Conservation (phyloP, 2,329 filamentous ascomycete genomes). For the Microsporum canis region DNA sequence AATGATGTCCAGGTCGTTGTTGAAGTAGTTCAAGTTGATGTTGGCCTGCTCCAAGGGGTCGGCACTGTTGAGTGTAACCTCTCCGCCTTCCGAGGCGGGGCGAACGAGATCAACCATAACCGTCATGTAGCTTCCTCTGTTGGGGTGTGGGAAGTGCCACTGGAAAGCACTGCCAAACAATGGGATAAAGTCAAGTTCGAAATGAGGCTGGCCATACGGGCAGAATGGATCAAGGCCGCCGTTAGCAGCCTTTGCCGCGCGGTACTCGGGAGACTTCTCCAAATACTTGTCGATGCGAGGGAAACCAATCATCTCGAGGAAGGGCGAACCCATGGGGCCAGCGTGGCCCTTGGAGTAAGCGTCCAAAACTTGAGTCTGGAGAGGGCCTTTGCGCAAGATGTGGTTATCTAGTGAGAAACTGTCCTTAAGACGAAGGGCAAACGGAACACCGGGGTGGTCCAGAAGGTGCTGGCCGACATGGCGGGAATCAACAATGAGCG, state of each 20-base stretch:
- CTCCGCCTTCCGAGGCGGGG: slow-evolving; percentile 36
- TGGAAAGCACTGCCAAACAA: slow-evolving; percentile 46
- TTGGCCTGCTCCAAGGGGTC: slow-evolving; percentile 30
- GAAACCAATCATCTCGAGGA: slow-evolving; percentile 45
- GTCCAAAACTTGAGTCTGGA: slow-evolving; percentile 24
- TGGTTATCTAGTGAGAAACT: slow-evolving; percentile 30
- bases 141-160: slow-evolving; percentile 37
- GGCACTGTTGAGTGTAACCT: slow-evolving; percentile 32
- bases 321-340: slow-evolving; percentile 33
- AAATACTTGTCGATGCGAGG: slow-evolving; percentile 47
- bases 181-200: slow-evolving; percentile 51
- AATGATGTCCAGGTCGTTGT: slow-evolving; percentile 26
- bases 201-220: slow-evolving; percentile 48
- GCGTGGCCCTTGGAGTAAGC: slow-evolving; percentile 31
- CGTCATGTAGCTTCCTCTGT: slow-evolving; percentile 42
- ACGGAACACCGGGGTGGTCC: slow-evolving; percentile 32
- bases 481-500: slow-evolving; percentile 23
- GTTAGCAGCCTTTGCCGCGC: slow-evolving; percentile 32
- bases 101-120: slow-evolving; percentile 45
- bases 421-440: slow-evolving; percentile 34
- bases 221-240: slow-evolving; percentile 43
- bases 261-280: slow-evolving; percentile 40
- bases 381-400: slow-evolving; percentile 28
- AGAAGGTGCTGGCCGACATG: slow-evolving; percentile 25
- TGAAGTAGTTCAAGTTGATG: slow-evolving; percentile 37